phyloP scores from a whole-genome alignment of 306 rosid species.

The Astragalus membranaceus region DNA sequence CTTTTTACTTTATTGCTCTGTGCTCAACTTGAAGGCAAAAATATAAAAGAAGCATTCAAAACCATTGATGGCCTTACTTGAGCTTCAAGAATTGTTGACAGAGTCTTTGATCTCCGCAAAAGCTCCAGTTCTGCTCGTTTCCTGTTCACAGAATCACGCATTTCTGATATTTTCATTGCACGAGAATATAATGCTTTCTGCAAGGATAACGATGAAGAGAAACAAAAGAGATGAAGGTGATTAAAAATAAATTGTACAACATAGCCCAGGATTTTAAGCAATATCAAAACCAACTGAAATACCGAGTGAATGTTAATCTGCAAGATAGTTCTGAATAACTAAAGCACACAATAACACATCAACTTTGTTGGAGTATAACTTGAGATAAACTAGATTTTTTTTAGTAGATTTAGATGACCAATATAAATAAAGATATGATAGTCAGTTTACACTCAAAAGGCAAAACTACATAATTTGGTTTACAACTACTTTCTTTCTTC shows the following conservation, averaged over 20 bases:
- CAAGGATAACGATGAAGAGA: slow-evolving; percentile 22
- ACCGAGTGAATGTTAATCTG: background rate
- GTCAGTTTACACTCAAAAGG: background rate
- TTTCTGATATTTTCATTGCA: slow-evolving; percentile 43
- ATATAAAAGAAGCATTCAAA: background rate
- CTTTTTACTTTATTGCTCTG: background rate
- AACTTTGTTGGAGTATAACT: background rate
- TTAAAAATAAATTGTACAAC: background rate
- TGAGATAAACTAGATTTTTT: background rate
- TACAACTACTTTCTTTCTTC: background rate
- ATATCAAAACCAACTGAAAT: background rate
- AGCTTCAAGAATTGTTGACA: slow-evolving; percentile 59
- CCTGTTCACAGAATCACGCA: slow-evolving; percentile 51
- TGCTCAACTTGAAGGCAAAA: slow-evolving; percentile 14
- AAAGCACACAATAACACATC: background rate
- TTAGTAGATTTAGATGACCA: background rate
- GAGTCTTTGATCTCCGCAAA: slow-evolving; percentile 51
- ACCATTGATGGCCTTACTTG: slow-evolving; percentile 46
- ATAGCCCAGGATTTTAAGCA: background rate
- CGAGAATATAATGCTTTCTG: slow-evolving; percentile 62
- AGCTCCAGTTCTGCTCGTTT: slow-evolving; percentile 55
- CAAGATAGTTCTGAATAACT: slow-evolving; percentile 5
- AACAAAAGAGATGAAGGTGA: slow-evolving; percentile 15
- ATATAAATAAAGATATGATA: background rate
- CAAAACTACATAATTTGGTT: background rate